Evolutionary conservation across 768 basidiomycete genomes (phyloP), one percentile per base, ranked within the genome.

Genomic region (Boletus sp.): DNA sequence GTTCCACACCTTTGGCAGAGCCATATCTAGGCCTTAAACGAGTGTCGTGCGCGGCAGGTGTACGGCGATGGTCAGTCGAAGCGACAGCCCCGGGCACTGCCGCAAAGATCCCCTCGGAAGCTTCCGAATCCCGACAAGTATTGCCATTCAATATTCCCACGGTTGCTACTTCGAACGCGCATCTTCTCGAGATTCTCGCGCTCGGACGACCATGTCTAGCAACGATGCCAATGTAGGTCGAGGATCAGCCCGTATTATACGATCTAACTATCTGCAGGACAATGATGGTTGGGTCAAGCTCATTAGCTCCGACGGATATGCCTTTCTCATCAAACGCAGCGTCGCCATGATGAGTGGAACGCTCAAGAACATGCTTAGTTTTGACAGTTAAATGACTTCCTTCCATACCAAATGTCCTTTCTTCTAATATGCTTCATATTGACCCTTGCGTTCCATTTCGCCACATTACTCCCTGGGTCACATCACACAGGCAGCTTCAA

Each of bases 301-400:
- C 10, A 80, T 80, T 39, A 90, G 87, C 69, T 77, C 76, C 2
- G 93, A 96, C 59, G 91, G 91, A 0, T 92, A 84, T 68, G 81
- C 85, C 1, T 96, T 87, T 69, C 79, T 96, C 52, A 79, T 95
- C 47, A 80, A 79, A 47, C 80, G 89, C 35, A 88, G 82, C 55
- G 80, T 93, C 15, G 91, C 90, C 14, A 76, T 83, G 50, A 78
- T 79, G 13, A 94, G 93, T 61, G 91, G 87, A 10, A 93, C 88
- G 0, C 83, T 97, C 71, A 82, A 81, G 62, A 85, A 82, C 65
- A 92, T 88, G 83, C 72, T 96, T 58, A 88, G 86, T 65, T 78
- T 80, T 33, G 81, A 83, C 50, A 83, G 90, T 90, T 44, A 54
- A 35, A 55, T 57, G 58, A 79, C 70, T 40, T 50, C 30, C 41